These are phyloP conservation scores for Candolleomyces aberdarensis DNA, from an alignment of 768 basidiomycete genomes.

Conservation along the genomic window DNA sequence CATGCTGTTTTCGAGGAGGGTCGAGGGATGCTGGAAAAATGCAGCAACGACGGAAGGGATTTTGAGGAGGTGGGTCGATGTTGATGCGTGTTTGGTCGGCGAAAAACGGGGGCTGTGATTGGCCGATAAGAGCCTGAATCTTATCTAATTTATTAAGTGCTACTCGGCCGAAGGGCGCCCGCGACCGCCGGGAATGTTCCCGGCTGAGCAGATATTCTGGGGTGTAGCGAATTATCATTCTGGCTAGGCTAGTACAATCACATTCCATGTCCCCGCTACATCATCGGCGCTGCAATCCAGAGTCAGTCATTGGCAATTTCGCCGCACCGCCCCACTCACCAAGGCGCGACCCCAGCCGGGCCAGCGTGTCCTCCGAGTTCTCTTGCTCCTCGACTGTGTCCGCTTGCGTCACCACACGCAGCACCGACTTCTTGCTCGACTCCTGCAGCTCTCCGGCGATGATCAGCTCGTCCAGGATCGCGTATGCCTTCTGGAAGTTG, in stretches of 20 bases:
- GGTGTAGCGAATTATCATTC: too few species aligned
- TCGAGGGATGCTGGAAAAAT: conserved; percentile 17
- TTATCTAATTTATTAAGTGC: neutral
- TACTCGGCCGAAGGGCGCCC: neutral
- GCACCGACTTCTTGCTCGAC: conserved; percentile 89
- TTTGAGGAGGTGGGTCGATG: conserved; percentile 24
- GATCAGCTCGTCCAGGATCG: conserved; percentile 94
- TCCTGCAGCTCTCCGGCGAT: conserved; percentile 98
- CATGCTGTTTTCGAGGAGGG: conserved; percentile 21
- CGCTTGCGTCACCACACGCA: conserved; percentile 75
- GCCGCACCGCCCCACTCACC: conserved; percentile 44
- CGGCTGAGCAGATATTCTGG: too few species aligned
- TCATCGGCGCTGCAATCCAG: conserved; percentile 37
- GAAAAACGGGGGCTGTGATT: conserved; percentile 29
- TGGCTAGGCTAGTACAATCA: neutral
- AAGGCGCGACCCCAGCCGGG: conserved; percentile 68
- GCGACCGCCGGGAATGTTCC: too few species aligned
- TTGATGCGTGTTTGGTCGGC: conserved; percentile 29
- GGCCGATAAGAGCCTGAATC: conserved; percentile 37
- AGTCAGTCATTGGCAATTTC: conserved; percentile 16
- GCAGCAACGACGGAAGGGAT: conserved; percentile 17
- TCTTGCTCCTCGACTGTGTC: conserved; percentile 85
- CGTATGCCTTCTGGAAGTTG: conserved; percentile 99
- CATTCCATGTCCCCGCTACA: conserved; percentile 23
- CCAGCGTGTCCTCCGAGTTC: conserved; percentile 77